phyloP scores from a whole-genome alignment of 495 filamentous ascomycete species.

The Annulohypoxylon stygium region DNA sequence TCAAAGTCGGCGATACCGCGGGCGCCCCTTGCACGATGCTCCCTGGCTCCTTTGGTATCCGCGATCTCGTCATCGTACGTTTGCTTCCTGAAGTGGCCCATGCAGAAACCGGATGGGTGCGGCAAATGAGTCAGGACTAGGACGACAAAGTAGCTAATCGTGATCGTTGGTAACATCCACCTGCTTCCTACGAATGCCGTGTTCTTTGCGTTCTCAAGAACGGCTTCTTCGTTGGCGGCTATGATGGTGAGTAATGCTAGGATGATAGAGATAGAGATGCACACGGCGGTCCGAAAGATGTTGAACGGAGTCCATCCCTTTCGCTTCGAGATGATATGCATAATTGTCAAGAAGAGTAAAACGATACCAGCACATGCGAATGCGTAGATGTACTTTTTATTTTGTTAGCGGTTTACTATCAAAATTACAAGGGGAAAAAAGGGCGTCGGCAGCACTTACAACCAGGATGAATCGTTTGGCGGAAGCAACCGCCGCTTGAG shows the following conservation, averaged over 20 bases:
- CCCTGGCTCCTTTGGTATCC: constrained; percentile 5
- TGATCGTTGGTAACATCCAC: constrained; percentile 58
- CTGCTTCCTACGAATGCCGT: constrained; percentile 45
- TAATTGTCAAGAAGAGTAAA: constrained; percentile 56
- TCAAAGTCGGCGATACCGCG: constrained; percentile 32
- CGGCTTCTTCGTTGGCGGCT: constrained; percentile 41
- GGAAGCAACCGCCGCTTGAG: constrained; percentile 30
- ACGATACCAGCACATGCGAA: constrained; percentile 60
- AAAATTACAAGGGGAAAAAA: no score
- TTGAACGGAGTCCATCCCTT: constrained; percentile 52
- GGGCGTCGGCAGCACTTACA: constrained; percentile 44
- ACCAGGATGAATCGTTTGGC: constrained; percentile 46
- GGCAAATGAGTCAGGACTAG: constrained; percentile 55
- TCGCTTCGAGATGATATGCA: constrained; percentile 54
- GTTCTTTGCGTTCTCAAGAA: constrained; percentile 9
- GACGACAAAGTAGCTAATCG: constrained; percentile 52
- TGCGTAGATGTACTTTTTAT: constrained; percentile 56
- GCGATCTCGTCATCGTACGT: constrained; percentile 30
- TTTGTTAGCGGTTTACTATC: not conserved
- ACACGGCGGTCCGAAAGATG: constrained; percentile 54
- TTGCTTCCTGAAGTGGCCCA: constrained; percentile 36
- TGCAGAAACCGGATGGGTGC: constrained; percentile 47
- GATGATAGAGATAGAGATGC: constrained; percentile 51
- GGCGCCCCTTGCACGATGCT: constrained; percentile 5
- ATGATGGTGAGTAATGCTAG: constrained; percentile 51